A percentile compares a stretch with the other conserved stretches of the same genome.
These are phyloP conservation scores for Teunomyces cretensis DNA, from an alignment of 805 yeast genomes.

Conservation along the genomic window DNA sequence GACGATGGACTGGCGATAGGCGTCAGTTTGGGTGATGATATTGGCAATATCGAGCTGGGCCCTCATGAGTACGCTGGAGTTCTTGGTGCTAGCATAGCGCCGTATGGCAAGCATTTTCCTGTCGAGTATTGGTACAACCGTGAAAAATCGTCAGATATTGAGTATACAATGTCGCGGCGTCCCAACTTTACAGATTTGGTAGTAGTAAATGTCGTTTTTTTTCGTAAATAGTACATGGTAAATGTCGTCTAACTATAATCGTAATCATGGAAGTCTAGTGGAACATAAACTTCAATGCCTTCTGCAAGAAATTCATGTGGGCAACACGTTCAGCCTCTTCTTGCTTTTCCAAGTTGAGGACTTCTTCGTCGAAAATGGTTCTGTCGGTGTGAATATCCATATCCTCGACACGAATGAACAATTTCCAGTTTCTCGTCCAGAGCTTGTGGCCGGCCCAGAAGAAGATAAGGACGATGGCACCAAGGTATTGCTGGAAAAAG, in stretches of 20 bases:
- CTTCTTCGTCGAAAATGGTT: constrained; percentile 35
- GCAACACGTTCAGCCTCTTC: constrained; percentile 13
- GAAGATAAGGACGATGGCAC: constrained; percentile 30
- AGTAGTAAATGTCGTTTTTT: neutral
- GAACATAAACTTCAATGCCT: constrained; percentile 10
- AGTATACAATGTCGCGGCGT: neutral
- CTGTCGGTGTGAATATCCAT: constrained; percentile 32
- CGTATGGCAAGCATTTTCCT: neutral
- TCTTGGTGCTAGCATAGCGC: constrained; percentile 9
- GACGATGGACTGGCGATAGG: constrained; percentile 26
- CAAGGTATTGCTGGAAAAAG: constrained; percentile 36
- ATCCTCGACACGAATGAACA: constrained; percentile 25
- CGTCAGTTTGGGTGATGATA: constrained; percentile 18
- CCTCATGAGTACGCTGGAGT: constrained; percentile 14
- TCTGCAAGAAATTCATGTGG: constrained; percentile 7
- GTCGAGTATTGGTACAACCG: too few relatives aligned
- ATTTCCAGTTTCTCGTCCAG: constrained; percentile 29
- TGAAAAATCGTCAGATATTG: too few relatives aligned
- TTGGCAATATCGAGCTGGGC: constrained; percentile 26
- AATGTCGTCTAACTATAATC: neutral
- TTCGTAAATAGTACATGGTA: neutral
- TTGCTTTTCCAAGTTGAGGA: constrained; percentile 28
- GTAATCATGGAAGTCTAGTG: constrained; percentile 1
- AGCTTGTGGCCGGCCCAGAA: constrained; percentile 36
- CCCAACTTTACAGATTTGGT: too few relatives aligned